A percentile compares a stretch with the other conserved stretches of the same genome.
Evolutionary conservation across 1,284 basidiomycete species (phyloP).

Genomic region (Mycena citricolor): DNA sequence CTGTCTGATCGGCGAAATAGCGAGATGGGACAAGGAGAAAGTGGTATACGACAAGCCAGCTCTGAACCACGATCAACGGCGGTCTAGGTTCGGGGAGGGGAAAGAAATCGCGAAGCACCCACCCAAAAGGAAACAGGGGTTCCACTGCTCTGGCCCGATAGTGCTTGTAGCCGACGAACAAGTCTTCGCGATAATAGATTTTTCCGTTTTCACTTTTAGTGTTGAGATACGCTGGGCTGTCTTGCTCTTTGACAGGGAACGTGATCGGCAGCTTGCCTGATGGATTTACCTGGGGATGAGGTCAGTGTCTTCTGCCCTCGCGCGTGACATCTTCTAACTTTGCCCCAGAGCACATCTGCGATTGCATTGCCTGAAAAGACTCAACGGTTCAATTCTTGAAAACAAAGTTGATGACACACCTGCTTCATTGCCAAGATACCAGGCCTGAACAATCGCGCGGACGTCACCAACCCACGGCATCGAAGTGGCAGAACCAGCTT

Average conservation of each 20-base stretch:
- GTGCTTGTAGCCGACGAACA: slow-evolving; percentile 74
- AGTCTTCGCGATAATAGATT: slow-evolving; percentile 63
- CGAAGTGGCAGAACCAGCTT: slow-evolving; percentile 64
- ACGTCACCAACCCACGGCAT: slow-evolving; percentile 65
- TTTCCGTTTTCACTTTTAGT: slow-evolving; percentile 63
- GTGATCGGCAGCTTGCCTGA: slow-evolving; percentile 70
- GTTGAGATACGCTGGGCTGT: slow-evolving; percentile 63
- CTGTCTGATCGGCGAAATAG: slow-evolving; percentile 30
- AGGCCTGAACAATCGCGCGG: slow-evolving; percentile 55
- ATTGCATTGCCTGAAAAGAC: slow-evolving; percentile 49
- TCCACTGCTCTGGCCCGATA: slow-evolving; percentile 57
- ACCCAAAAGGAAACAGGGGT: slow-evolving; percentile 74
- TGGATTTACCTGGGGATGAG: slow-evolving; percentile 52
- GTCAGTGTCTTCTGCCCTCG: background rate
- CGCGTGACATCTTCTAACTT: slow-evolving; percentile 25
- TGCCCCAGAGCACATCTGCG: slow-evolving; percentile 72
- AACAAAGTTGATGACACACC: slow-evolving; percentile 37
- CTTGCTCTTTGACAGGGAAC: slow-evolving; percentile 61
- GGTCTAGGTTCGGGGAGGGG: slow-evolving; percentile 16
- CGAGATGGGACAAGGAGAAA: slow-evolving; percentile 55
- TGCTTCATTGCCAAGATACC: slow-evolving; percentile 76
- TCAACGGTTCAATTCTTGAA: too few species aligned
- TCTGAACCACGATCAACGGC: slow-evolving; percentile 29
- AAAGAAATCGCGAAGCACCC: slow-evolving; percentile 20
- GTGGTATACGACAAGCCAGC: slow-evolving; percentile 74